These are phyloP conservation scores for Circinella minor DNA, from an alignment of 371 early-diverging fungal genomes.

Conservation along the genomic window DNA sequence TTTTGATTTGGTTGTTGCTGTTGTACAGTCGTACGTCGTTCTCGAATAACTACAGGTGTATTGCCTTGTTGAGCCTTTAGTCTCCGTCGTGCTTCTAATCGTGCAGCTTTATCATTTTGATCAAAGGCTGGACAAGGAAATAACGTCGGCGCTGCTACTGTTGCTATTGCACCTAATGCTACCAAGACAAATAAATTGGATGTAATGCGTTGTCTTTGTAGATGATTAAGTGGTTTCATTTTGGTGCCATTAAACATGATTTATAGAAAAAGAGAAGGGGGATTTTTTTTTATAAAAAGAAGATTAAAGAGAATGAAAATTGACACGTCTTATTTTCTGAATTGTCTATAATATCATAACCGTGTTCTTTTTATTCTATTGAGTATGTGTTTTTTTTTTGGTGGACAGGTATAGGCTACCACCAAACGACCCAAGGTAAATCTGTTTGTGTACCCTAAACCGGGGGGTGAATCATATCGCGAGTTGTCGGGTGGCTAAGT, in stretches of 20 bases:
- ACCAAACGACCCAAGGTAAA: not conserved
- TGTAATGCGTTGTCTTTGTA: constrained; percentile 55
- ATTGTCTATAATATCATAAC: constrained; percentile 8
- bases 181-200: constrained; percentile 51
- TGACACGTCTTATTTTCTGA: not conserved
- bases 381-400: not conserved
- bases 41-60: constrained; percentile 36
- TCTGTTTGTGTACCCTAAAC: not conserved
- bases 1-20: not conserved
- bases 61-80: constrained; percentile 31
- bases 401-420: not conserved
- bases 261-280: constrained; percentile 15
- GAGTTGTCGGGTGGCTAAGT: too few relatives aligned
- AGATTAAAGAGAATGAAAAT: not conserved
- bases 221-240: constrained; percentile 46
- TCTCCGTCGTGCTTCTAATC: constrained; percentile 46
- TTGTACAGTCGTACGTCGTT: constrained; percentile 21
- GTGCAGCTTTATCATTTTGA: constrained; percentile 48
- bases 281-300: not conserved
- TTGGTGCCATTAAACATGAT: constrained; percentile 27
- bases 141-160: constrained; percentile 48
- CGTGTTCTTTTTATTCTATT: not conserved
- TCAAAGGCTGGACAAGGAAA: constrained; percentile 59
- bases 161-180: constrained; percentile 49
- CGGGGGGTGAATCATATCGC: too few relatives aligned